These are phyloP conservation scores for Aspergillus uvarum DNA, from an alignment of 2,329 filamentous ascomycete genomes.

Conservation along the genomic window DNA sequence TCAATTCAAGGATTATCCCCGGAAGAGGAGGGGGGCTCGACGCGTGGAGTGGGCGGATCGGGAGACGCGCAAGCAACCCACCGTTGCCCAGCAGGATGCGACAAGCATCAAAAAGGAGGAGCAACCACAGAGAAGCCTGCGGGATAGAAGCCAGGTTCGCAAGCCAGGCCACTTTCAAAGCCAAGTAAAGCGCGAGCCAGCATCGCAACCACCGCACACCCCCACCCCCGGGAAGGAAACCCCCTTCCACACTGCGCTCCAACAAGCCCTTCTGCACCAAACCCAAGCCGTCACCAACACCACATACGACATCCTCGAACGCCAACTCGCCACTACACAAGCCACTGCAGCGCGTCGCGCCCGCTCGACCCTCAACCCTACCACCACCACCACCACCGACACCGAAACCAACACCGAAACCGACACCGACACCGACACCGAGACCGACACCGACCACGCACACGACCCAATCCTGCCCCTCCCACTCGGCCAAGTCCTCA, in stretches of 20 bases:
- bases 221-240: no score
- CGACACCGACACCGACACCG: not conserved
- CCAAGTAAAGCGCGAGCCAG: no score
- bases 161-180: no score
- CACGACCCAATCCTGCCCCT: not conserved
- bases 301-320: not conserved
- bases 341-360: not conserved
- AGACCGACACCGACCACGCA: not conserved
- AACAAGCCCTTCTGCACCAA: not conserved
- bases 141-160: no score
- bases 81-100: no score
- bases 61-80: no score
- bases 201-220: no score
- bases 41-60: no score
- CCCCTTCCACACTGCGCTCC: not conserved
- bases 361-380: not conserved
- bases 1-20: no score
- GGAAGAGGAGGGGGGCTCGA: no score
- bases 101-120: no score
- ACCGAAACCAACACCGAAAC: not conserved
- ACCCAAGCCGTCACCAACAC: not conserved
- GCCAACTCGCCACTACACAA: not conserved
- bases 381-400: not conserved
- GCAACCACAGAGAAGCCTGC: no score
- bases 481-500: not conserved